Evolutionary conservation across 305 asterid genomes (phyloP), one percentile per base, ranked within the genome.

Genomic region (Caryopteris hybrid): DNA sequence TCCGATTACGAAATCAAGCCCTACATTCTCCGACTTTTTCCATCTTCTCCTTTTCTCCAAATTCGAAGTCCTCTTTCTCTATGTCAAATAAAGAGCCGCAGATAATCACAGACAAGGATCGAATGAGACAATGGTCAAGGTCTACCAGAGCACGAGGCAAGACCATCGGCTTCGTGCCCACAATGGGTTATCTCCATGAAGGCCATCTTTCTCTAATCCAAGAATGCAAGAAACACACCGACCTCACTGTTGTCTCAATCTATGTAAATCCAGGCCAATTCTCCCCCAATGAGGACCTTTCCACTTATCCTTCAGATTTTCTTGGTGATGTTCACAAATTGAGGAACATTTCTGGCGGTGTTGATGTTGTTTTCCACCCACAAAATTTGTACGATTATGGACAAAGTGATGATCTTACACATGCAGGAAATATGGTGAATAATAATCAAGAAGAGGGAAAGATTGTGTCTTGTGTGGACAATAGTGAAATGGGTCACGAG

Each of bases 261-360:
- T 94, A 94, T 62, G 89, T 94, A 5, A 94, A 94, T 50, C 97
- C 98, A 1, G 99, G 95, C 41, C 99, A 94, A 58, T 94, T 94
- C 67, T 84, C 99, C 31, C 96, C 96, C 3, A 86, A 48, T 23
- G 99, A 94, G 79, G 99, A 94, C 64, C 91, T 94, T 38, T 86
- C 97, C 69, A 91, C 94, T 9, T 94, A 94, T 93, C 98, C 99
- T 11, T 84, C 86, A 3, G 96, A 91, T 89, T 91, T 94, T 69
- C 69, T 39, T 8, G 96, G 96, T 10, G 98, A 94, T 72, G 68
- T 94, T 60, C 31, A 80, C 52, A 89, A 89, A 76, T 71, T 91
- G 66, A 82, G 67, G 72, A 54, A 76, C 22, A 3, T 85, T 61
- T 79, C 85, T 8, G 87, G 87, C 23, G 86, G 96, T 11, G 89